A percentile compares a stretch with the other conserved stretches of the same genome.
These are phyloP conservation scores for barley (Hordeum vulgare) DNA, from an alignment of 176 grass and related monocot species.

Conservation along the genomic window DNA sequence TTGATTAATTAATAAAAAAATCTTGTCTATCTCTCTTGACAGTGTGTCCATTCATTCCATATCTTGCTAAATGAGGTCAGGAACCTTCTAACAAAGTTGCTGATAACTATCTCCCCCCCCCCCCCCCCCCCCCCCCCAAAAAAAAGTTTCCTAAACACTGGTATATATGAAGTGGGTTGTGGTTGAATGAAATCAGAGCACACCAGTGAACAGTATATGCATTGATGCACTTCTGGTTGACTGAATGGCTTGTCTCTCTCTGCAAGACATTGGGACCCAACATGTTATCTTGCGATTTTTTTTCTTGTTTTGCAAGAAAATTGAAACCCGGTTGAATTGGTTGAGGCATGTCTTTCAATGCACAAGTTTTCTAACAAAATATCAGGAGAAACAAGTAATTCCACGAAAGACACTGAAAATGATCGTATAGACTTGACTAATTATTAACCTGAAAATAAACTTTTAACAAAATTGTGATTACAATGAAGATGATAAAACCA, in stretches of 20 bases:
- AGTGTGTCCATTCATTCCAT: background rate
- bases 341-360: background rate
- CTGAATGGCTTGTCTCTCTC: background rate
- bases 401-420: background rate
- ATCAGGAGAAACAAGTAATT: background rate
- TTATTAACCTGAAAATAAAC: background rate
- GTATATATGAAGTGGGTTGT: background rate
- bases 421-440: background rate
- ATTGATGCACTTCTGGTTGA: background rate
- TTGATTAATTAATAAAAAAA: background rate
- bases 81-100: background rate
- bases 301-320: no score
- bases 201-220: background rate
- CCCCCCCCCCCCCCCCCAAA: no score
- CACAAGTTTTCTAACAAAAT: background rate
- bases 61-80: background rate
- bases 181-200: background rate
- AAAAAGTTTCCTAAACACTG: no score
- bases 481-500: background rate
- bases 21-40: background rate
- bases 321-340: background rate
- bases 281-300: background rate
- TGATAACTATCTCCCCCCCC: no score
- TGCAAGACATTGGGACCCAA: background rate
- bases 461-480: background rate